phyloP scores from a whole-genome alignment of 495 filamentous ascomycete species.

The Alectoria sarmentosa region DNA sequence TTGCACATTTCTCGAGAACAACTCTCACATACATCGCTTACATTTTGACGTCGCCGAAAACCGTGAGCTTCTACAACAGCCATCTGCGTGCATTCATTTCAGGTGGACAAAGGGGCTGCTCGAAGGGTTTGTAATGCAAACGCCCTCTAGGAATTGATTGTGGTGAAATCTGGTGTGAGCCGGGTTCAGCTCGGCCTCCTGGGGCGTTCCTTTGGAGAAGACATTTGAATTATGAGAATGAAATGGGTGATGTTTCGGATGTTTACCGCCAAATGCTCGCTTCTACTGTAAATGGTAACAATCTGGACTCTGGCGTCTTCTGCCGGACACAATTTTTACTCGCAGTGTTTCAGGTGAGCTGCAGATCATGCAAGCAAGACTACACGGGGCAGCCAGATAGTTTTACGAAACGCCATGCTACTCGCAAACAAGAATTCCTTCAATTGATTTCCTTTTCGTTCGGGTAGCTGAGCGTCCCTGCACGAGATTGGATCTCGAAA shows the following conservation, averaged over 20 bases:
- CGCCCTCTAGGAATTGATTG: no score
- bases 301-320: background rate
- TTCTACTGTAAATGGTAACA: background rate
- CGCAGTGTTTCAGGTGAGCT: background rate
- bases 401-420: background rate
- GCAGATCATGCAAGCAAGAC: background rate
- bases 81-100: background rate
- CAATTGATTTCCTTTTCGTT: background rate
- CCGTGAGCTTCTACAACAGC: no score
- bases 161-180: no score
- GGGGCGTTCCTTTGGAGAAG: background rate
- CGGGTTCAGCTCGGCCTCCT: background rate
- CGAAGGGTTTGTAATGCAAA: background rate
- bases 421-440: background rate
- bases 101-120: background rate
- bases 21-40: background rate
- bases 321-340: background rate
- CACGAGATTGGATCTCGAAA: background rate
- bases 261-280: no score
- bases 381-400: background rate
- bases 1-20: background rate
- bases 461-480: background rate
- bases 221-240: background rate
- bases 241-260: background rate
- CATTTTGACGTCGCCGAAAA: background rate